These are phyloP conservation scores for Fraxinus cuspidata DNA, from an alignment of 257 asterid genomes.

Conservation along the genomic window DNA sequence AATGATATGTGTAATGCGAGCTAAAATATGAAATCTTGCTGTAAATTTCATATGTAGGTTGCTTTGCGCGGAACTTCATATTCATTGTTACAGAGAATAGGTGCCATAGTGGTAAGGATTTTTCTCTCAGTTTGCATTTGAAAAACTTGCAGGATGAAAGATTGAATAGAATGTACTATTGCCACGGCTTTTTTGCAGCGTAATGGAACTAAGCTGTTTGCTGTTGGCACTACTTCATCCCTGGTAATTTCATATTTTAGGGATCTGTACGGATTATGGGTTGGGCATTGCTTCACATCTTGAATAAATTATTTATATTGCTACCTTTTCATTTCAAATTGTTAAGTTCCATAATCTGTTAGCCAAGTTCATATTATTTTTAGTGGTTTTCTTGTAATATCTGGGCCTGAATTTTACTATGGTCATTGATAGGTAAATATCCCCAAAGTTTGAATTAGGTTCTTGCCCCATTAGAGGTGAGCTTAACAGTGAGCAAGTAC, in stretches of 20 bases:
- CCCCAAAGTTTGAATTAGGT: no score
- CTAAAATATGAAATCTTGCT: conserved; percentile 17
- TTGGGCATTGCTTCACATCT: neutral
- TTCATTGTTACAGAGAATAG: conserved; percentile 73
- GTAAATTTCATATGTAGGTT: conserved; percentile 41
- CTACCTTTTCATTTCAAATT: no score
- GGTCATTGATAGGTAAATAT: no score
- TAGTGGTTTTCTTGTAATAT: neutral
- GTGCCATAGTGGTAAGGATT: conserved; percentile 71
- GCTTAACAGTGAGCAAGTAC: neutral
- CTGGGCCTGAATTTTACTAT: no score
- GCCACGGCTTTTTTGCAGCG: conserved; percentile 48
- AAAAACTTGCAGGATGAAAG: conserved; percentile 1
- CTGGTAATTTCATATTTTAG: conserved; percentile 51
- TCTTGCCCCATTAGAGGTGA: no score
- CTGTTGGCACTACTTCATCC: conserved; percentile 93
- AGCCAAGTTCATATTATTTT: no score
- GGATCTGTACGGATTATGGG: conserved; percentile 3
- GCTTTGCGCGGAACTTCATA: conserved; percentile 80
- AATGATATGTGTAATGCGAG: conserved; percentile 1
- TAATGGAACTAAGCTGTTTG: conserved; percentile 85
- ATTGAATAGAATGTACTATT: conserved; percentile 18
- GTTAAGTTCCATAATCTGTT: no score
- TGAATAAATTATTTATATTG: no score
- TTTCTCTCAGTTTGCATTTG: conserved; percentile 3